Evolutionary conservation across 208 protist genomes (phyloP).

Genomic region (Crithidia mellificae): DNA sequence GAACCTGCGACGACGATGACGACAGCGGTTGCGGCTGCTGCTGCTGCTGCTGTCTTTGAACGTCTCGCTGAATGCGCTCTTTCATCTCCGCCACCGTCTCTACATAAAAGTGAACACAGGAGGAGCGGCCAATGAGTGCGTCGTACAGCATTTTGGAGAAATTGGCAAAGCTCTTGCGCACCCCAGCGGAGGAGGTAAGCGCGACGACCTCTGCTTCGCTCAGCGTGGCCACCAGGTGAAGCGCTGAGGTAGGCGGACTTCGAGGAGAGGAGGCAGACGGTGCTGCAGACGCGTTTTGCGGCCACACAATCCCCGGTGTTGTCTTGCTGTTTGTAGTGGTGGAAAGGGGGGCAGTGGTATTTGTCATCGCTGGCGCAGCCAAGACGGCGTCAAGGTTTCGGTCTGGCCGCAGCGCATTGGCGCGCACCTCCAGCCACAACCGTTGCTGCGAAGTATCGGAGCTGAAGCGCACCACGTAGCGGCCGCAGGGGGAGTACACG

Average conservation of each 20-base stretch:
- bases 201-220: slow-evolving; percentile 45
- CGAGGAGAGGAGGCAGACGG: neutral
- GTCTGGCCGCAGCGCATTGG: slow-evolving; percentile 17
- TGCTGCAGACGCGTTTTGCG: neutral
- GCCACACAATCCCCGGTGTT: slow-evolving; percentile 1
- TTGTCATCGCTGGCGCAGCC: neutral
- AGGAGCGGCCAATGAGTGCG: slow-evolving; percentile 66
- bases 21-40: neutral
- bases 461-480: slow-evolving; percentile 63
- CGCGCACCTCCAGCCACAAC: slow-evolving; percentile 36
- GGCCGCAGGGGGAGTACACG: slow-evolving; percentile 73
- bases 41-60: slow-evolving; percentile 21
- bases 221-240: slow-evolving; percentile 38
- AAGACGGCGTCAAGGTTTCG: neutral
- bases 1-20: neutral
- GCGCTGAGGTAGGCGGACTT: neutral
- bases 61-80: slow-evolving; percentile 63
- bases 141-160: slow-evolving; percentile 83
- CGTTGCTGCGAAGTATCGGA: slow-evolving; percentile 26
- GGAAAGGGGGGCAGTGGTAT: neutral
- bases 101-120: slow-evolving; percentile 73
- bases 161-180: slow-evolving; percentile 66
- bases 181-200: slow-evolving; percentile 69
- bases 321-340: neutral
- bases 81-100: slow-evolving; percentile 78